phyloP scores from a whole-genome alignment of 2,329 filamentous ascomycete species.

The Pseudocercospora fuligena region DNA sequence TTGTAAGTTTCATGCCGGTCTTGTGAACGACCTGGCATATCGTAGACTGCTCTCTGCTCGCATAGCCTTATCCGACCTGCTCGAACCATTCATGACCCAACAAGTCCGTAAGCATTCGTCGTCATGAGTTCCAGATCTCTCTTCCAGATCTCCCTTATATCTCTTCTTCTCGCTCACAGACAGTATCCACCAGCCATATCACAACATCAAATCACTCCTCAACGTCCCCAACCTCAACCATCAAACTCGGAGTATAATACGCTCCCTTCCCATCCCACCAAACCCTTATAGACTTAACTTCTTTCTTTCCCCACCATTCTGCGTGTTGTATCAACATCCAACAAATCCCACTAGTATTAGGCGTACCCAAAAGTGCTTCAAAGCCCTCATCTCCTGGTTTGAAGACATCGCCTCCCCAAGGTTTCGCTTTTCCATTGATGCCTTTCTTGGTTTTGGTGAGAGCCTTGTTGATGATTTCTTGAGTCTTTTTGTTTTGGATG shows the following conservation, averaged over 20 bases:
- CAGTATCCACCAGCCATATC: neutral
- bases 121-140: too few relatives aligned
- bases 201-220: neutral
- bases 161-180: too few relatives aligned
- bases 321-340: conserved; percentile 29
- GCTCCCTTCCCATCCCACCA: conserved; percentile 18
- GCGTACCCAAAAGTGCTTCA: conserved; percentile 19
- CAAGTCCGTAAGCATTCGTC: too few relatives aligned
- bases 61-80: too few relatives aligned
- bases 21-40: too few relatives aligned
- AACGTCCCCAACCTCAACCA: conserved; percentile 24
- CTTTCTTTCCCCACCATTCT: too few relatives aligned
- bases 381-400: conserved; percentile 12
- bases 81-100: too few relatives aligned
- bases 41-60: too few relatives aligned
- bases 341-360: conserved; percentile 20
- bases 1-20: too few relatives aligned
- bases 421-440: conserved; percentile 6
- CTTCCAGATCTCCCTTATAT: too few relatives aligned
- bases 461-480: conserved; percentile 18
- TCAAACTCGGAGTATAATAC: conserved; percentile 18
- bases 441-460: conserved; percentile 9
- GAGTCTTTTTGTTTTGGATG: conserved; percentile 23
- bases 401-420: conserved; percentile 18
- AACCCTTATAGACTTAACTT: conserved; percentile 18